phyloP scores from a whole-genome alignment of 2,329 filamentous ascomycete species.

The Fusarium secorum region DNA sequence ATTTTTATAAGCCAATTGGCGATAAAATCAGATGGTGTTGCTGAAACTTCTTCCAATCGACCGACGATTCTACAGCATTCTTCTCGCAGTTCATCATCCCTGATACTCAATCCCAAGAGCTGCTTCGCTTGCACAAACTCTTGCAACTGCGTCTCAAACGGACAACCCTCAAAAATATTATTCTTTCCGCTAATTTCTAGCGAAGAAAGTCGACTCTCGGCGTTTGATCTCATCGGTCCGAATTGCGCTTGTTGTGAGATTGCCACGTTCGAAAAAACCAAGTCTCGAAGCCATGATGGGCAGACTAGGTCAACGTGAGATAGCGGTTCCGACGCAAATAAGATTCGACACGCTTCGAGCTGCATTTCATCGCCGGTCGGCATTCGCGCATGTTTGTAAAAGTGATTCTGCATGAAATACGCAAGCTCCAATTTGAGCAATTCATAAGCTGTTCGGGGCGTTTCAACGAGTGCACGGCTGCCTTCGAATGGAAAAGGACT shows the following conservation, averaged over 20 bases:
- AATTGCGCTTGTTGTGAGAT: conserved; percentile 38
- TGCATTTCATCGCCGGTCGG: conserved; percentile 33
- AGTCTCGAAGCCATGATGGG: conserved; percentile 33
- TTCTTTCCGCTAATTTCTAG: conserved; percentile 43
- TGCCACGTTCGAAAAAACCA: conserved; percentile 19
- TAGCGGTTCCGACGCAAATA: conserved; percentile 18
- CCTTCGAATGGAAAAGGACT: conserved; percentile 34
- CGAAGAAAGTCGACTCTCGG: conserved; percentile 34
- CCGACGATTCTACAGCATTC: conserved; percentile 37
- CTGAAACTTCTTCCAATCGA: conserved; percentile 29
- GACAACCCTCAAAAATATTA: conserved; percentile 42
- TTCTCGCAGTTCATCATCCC: conserved; percentile 27
- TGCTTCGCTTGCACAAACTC: conserved; percentile 27
- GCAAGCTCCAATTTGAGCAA: conserved; percentile 32
- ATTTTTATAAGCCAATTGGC: conserved; percentile 38
- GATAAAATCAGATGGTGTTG: conserved; percentile 35
- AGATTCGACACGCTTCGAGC: conserved; percentile 31
- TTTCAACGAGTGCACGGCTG: conserved; percentile 27
- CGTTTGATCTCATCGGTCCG: conserved; percentile 35
- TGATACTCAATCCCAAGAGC: conserved; percentile 4
- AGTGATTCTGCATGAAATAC: conserved; percentile 39
- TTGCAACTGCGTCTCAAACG: conserved; percentile 39
- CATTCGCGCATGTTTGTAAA: conserved; percentile 26
- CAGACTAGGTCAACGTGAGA: not conserved
- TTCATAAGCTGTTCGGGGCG: conserved; percentile 33